Evolutionary conservation across 257 asterid species (phyloP).

Genomic region (Solanum pimpinellifolium): DNA sequence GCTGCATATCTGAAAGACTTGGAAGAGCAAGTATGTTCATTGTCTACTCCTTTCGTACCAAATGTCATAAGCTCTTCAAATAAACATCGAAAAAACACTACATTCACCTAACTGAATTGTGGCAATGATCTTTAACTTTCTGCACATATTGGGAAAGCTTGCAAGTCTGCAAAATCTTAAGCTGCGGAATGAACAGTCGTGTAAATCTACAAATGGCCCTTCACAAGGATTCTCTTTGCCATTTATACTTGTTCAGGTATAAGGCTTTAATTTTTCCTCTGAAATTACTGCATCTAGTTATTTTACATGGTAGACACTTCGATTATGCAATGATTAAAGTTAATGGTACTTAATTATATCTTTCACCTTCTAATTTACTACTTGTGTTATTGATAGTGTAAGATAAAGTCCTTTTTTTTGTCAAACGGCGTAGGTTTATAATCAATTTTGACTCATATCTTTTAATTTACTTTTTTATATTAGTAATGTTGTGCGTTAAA

Average conservation of each 20-base stretch:
- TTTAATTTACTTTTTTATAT: not conserved
- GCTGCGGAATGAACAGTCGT: constrained; percentile 1
- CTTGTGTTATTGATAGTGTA: not conserved
- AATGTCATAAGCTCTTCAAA: not conserved
- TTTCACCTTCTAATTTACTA: not conserved
- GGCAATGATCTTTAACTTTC: not conserved
- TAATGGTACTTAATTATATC: not conserved
- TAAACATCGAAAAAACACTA: not conserved
- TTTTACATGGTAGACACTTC: not conserved
- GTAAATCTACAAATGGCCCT: not conserved
- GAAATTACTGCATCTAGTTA: not conserved
- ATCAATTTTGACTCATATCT: not conserved
- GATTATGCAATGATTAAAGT: not conserved
- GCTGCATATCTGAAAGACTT: constrained; percentile 10
- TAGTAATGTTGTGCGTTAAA: not conserved
- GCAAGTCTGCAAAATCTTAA: constrained; percentile 8
- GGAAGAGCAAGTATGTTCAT: constrained; percentile 14
- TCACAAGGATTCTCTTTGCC: constrained; percentile 9
- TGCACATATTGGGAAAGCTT: not conserved
- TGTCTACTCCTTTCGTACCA: not conserved
- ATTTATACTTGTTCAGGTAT: constrained; percentile 7
- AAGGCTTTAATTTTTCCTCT: not conserved
- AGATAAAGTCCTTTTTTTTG: not conserved
- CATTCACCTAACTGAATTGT: not conserved
- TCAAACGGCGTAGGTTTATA: not conserved